Evolutionary conservation across 495 filamentous ascomycete genomes (phyloP).

Genomic region (Mycothermus thermophilus): DNA sequence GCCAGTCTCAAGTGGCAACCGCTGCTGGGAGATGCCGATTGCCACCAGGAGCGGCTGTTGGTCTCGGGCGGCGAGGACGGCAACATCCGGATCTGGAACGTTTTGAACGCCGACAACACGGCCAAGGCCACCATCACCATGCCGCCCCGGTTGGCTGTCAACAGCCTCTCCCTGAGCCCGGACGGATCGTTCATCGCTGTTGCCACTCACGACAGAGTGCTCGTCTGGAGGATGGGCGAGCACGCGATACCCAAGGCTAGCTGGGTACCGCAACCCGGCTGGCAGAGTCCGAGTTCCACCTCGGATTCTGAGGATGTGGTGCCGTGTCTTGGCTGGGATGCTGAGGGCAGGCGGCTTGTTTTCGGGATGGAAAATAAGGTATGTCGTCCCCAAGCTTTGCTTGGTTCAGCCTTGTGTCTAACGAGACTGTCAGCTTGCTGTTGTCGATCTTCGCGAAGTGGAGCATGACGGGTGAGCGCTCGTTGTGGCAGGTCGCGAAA

Average conservation of each 20-base stretch:
- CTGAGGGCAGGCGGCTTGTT: conserved; percentile 58
- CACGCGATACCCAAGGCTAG: conserved; percentile 48
- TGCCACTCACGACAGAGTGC: conserved; percentile 47
- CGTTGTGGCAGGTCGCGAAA: no score
- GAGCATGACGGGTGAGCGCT: no score
- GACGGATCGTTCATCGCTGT: conserved; percentile 59
- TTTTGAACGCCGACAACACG: conserved; percentile 39
- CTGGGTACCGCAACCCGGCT: conserved; percentile 39
- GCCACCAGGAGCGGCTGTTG: conserved; percentile 37
- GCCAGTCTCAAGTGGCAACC: conserved; percentile 41
- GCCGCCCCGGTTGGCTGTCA: conserved; percentile 34
- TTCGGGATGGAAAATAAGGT: conserved; percentile 37
- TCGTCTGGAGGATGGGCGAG: conserved; percentile 61
- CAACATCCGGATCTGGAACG: conserved; percentile 56
- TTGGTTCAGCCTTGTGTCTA: no score
- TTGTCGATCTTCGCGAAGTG: conserved; percentile 32
- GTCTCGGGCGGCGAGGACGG: conserved; percentile 46
- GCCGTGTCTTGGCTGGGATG: conserved; percentile 61
- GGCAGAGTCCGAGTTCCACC: conserved; percentile 35
- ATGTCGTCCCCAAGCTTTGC: neutral
- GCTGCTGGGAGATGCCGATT: no score
- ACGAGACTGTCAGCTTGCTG: conserved; percentile 17
- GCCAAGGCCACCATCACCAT: conserved; percentile 45
- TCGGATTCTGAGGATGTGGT: conserved; percentile 32
- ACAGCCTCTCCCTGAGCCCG: conserved; percentile 54